Evolutionary conservation across 2,329 filamentous ascomycete genomes (phyloP), one percentile per base, ranked within the genome.

Genomic region (Colletotrichum sp.): DNA sequence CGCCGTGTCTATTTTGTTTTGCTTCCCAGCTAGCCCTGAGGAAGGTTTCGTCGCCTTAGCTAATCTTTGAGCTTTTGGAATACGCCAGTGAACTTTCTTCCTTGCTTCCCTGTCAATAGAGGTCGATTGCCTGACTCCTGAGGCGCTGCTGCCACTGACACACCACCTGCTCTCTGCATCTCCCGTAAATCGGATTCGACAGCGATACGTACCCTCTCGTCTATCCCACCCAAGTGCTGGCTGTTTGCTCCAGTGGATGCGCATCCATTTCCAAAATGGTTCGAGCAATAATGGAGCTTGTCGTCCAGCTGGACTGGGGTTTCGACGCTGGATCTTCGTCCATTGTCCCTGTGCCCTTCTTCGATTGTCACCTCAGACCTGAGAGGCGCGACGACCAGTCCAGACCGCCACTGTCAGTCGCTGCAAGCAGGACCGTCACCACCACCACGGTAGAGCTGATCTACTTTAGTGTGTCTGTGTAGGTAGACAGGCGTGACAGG

Each of bases 331-430:
- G 36, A 66, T 44, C 52, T 68, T 68, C 28, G 36, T 12, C 26
- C 68, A 52, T 32, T 63, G 48, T 55, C 64, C 16, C 63, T 28
- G 60, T 18, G n/a, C n/a, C 28, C 13, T 30, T 59, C 10, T 48
- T 52, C n/a, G 44, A 52, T 52, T 52, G 59, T 62, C 28, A 34
- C 30, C 59, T 62, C 59, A 22, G 62, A 68, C 64, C 63, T 73
- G 32, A 48, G 72, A 48, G 67, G 72, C 72, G 60, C 67, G 26
- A 52, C 36, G 73, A 67, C 73, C 73, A 68, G 63, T 67, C 69
- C 63, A 71, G 57, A 70, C 69, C 62, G 15, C 39, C 22, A 48
- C 13, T 44, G 64, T 15, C 32, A 70, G 55, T 62, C 18, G 57
- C 64, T 62, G 71, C 52, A 63, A 68, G 32, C 71, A 72, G 71